These are phyloP conservation scores for Sclerotinia borealis DNA, from an alignment of 2,329 filamentous ascomycete genomes.

Conservation along the genomic window DNA sequence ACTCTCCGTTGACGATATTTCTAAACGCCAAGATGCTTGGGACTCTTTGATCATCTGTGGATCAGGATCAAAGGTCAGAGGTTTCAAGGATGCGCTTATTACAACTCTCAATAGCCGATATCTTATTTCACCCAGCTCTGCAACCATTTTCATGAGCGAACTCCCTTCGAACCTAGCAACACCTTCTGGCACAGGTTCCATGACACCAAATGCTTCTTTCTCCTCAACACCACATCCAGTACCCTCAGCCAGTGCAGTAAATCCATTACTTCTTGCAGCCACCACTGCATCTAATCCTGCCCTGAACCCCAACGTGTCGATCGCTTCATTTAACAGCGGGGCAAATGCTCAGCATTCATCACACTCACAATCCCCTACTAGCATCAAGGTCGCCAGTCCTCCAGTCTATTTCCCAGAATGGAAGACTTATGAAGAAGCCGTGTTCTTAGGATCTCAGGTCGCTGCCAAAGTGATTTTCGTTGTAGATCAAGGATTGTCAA, in stretches of 20 bases:
- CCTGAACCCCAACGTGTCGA: conserved; percentile 35
- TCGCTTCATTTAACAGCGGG: conserved; percentile 31
- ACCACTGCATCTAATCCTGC: conserved; percentile 54
- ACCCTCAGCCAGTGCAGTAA: conserved; percentile 61
- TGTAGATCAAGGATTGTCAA: conserved; percentile 53
- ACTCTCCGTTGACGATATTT: conserved; percentile 74
- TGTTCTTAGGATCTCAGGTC: conserved; percentile 66
- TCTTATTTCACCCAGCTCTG: conserved; percentile 83
- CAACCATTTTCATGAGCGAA: conserved; percentile 95
- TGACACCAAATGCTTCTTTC: conserved; percentile 62
- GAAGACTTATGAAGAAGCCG: conserved; percentile 51
- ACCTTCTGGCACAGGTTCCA: conserved; percentile 80
- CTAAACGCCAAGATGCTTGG: conserved; percentile 83
- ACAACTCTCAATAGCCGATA: conserved; percentile 75
- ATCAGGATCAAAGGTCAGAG: conserved; percentile 67
- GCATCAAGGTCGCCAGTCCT: conserved; percentile 57
- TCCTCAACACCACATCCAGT: conserved; percentile 45
- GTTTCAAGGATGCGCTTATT: conserved; percentile 85
- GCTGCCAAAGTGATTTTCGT: conserved; percentile 67
- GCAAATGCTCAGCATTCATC: conserved; percentile 43
- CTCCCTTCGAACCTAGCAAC: conserved; percentile 91
- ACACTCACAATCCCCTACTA: conserved; percentile 63
- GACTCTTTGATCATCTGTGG: conserved; percentile 88
- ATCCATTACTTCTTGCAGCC: conserved; percentile 86
- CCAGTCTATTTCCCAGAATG: conserved; percentile 69